Base-by-base conservation (phyloP, 768 basidiomycete genomes). In the Auriscalpium vulgare region DNA sequence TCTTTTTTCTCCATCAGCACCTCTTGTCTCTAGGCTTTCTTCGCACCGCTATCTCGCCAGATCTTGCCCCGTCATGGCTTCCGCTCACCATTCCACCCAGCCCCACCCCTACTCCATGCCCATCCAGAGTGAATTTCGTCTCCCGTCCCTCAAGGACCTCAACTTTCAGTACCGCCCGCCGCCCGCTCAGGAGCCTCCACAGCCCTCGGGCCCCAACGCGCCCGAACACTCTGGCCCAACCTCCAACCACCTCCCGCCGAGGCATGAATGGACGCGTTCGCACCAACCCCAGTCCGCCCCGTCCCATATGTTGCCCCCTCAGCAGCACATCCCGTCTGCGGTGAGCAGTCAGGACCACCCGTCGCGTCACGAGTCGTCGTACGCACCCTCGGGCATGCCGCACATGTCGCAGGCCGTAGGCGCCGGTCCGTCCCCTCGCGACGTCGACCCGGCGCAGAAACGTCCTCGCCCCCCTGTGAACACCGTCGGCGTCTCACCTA, bases 61-160 rank as follows among this genome's bases (percentile, higher is more conserved):
- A 71, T 72, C 71, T 72, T 69, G 73, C 72, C 37, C 66, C 61
- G 61, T 62, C 60, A 82, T 81, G 78, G 74, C 78, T 64, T 78
- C 78, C 63, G 71, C 78, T 51, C 77, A 80, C 53, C 79, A 76
- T 63, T 66, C 71, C 55, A 63, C 70, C n/a, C 72, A 74, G 59
- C 59, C 70, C 55, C 68, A 63, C 53, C 66, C 62, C 63, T 75
- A 74, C 60, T 64, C 74, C 38, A 64, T 69, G 4, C 65, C 68
- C 35, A 68, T 72, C 53, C 70, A 69, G 23, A 50, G 76, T 64
- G 72, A 76, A 56, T 69, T 82, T 62, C 83, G 84, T 40, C 77
- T 87, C 5, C 87, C 87, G 0, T 85, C 85, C 17, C 77, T 88
- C 67, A 87, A 81, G 72, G 84, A 86, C 65, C 76, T 89, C 66